Evolutionary conservation across 257 asterid genomes (phyloP).

Genomic region (Linaria vulgaris): DNA sequence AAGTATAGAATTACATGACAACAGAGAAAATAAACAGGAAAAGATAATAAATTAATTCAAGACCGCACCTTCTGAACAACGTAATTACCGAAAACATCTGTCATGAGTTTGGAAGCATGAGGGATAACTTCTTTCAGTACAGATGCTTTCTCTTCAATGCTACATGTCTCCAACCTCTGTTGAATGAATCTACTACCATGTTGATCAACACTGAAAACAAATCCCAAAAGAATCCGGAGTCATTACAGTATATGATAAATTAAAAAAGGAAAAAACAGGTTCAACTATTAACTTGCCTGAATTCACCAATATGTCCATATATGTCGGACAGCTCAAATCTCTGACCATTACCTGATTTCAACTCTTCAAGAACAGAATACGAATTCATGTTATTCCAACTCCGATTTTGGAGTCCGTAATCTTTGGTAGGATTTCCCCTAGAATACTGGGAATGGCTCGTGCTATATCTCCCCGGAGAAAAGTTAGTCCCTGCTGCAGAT

Average conservation of each 20-base stretch:
- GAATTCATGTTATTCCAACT: constrained; percentile 29
- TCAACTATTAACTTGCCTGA: constrained; percentile 38
- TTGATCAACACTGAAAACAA: constrained; percentile 51
- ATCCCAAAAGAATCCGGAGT: constrained; percentile 3
- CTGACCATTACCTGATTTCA: constrained; percentile 58
- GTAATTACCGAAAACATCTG: constrained; percentile 68
- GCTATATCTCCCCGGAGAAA: constrained; percentile 29
- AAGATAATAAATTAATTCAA: constrained; percentile 3
- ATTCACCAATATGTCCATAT: constrained; percentile 53
- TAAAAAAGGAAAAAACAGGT: constrained; percentile 12
- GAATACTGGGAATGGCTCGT: constrained; percentile 25
- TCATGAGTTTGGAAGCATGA: constrained; percentile 55
- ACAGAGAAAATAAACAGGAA: constrained; percentile 4
- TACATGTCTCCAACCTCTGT: constrained; percentile 55
- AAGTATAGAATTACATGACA: background rate
- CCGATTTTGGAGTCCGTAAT: constrained; percentile 30
- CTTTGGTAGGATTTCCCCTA: constrained; percentile 20
- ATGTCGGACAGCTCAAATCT: constrained; percentile 52
- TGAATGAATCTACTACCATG: constrained; percentile 75
- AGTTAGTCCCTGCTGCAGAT: constrained; percentile 25
- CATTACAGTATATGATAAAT: background rate
- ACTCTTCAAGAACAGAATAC: constrained; percentile 53
- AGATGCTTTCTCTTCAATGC: constrained; percentile 49
- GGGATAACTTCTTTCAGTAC: constrained; percentile 53
- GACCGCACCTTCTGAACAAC: constrained; percentile 57